Evolutionary conservation across 2,329 filamentous ascomycete genomes (phyloP).

Genomic region (Talaromyces funiculosus): DNA sequence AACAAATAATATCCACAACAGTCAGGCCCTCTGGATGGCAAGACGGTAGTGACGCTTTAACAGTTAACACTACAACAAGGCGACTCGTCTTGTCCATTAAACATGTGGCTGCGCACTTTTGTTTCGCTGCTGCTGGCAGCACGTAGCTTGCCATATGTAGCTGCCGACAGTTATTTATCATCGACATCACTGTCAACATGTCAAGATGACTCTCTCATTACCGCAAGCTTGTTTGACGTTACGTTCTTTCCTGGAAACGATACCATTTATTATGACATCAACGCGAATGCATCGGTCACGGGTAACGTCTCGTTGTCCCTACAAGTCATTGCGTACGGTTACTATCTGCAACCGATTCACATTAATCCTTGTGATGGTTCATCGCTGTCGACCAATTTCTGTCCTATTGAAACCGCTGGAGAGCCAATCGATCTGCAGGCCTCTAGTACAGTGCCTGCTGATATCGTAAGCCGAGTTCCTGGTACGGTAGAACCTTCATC

Average conservation of each 20-base stretch:
- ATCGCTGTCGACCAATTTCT: slow-evolving; percentile 13
- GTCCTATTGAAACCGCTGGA: slow-evolving; percentile 14
- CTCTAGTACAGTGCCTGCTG: slow-evolving; percentile 1
- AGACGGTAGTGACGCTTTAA: not conserved
- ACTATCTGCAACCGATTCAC: slow-evolving; percentile 7
- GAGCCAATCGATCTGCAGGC: slow-evolving; percentile 8
- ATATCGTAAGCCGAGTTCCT: slow-evolving; percentile 11
- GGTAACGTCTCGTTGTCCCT: slow-evolving; percentile 13
- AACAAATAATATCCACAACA: not conserved
- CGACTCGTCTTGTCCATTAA: not conserved
- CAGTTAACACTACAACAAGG: not conserved
- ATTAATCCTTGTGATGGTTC: slow-evolving; percentile 13
- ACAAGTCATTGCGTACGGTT: slow-evolving; percentile 16
- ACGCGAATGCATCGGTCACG: slow-evolving; percentile 14
- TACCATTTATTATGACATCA: slow-evolving; percentile 14
- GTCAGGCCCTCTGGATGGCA: not conserved
- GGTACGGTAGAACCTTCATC: slow-evolving; percentile 2
- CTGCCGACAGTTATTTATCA: slow-evolving; percentile 9
- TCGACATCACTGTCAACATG: slow-evolving; percentile 13
- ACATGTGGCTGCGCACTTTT: slow-evolving; percentile 4
- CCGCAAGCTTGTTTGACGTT: slow-evolving; percentile 15
- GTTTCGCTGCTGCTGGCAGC: slow-evolving; percentile 4
- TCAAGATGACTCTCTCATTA: slow-evolving; percentile 14
- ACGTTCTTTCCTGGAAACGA: slow-evolving; percentile 11
- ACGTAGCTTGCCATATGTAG: slow-evolving; percentile 1